Evolutionary conservation across 331 rosid genomes (phyloP), one percentile per base, ranked within the genome.

Genomic region (Erythrophleum ivorense): DNA sequence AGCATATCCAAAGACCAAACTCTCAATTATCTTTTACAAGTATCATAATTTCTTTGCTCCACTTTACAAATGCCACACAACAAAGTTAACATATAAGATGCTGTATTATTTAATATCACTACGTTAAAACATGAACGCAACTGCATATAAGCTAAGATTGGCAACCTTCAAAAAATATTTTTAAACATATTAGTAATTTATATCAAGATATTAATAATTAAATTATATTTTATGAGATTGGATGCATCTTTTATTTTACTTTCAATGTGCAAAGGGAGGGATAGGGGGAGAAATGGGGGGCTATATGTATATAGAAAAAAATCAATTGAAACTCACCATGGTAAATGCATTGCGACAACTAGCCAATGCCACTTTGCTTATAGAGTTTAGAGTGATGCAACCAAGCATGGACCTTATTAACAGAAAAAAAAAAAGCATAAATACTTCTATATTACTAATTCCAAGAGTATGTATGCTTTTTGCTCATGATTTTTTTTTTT

Each of bases 291-390:
- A 18, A 15, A 68, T 55, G 33, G 4, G 52, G 43, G 31, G 52
- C 71, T 62, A 59, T 49, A 48, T n/a, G n/a, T n/a, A n/a, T n/a
- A n/a, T n/a, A n/a, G n/a, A 18, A 73, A 31, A 76, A 60, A 81
- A 64, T 74, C 67, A 79, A 41, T 52, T 16, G 79, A 77, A 86
- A 45, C 82, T 82, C 72, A 95, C 98, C 98, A 95, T 95, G 46
- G 84, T 86, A 88, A 95, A 95, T 80, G 97, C 97, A 82, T 95
- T 95, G 73, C 98, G 97, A 79, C 98, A 92, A 77, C 98, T 95
- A 79, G 97, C 91, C 78, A 95, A 87, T 50, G 88, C 95, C 80
- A 92, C 97, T 88, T 97, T 89, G 90, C 98, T 93, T 43, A 96
- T 82, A 41, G 98, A 86, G 87, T 91, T 93, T 82, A 93, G 85